Evolutionary conservation across 108 stramenopile species (phyloP).

Genomic region (Stephanodiscus minutulus): DNA sequence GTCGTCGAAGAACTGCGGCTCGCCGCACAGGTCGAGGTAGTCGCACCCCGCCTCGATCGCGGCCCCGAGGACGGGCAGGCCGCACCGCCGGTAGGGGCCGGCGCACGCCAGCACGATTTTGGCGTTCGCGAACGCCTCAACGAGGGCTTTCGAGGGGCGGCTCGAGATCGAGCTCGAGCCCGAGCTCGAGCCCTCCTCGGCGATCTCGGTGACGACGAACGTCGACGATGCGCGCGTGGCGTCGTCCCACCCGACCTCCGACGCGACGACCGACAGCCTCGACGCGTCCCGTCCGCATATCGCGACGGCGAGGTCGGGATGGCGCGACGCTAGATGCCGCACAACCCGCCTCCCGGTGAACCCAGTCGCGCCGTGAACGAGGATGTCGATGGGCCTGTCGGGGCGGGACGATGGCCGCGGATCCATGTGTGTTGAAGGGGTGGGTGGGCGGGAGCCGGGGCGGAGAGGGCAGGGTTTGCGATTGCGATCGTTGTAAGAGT

Average conservation of each 20-base stretch:
- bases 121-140: conserved; percentile 18
- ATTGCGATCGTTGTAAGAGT: too few species aligned
- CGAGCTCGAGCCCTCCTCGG: too few species aligned
- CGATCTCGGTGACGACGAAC: conserved; percentile 12
- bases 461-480: too few species aligned
- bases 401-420: too few species aligned
- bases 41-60: conserved; percentile 37
- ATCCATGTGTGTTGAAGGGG: too few species aligned
- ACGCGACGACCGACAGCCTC: conserved; percentile 15
- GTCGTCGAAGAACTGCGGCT: conserved; percentile 52
- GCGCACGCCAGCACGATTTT: conserved; percentile 44
- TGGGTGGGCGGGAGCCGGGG: too few species aligned
- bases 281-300: conserved; percentile 15
- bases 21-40: conserved; percentile 49
- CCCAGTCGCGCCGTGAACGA: conserved; percentile 31
- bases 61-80: conserved; percentile 27
- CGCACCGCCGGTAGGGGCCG: conserved; percentile 46
- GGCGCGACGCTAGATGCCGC: conserved; percentile 1
- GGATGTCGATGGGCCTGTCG: conserved; percentile 22
- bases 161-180: too few species aligned
- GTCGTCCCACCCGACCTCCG: conserved; percentile 23
- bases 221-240: background rate
- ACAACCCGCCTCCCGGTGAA: conserved; percentile 26
- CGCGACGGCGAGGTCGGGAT: conserved; percentile 19
- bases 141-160: background rate